Percentiles rank a stretch among this genome's conserved stretches.
phyloP scores from a whole-genome alignment of 352 stramenopile genomes.

The Phytophthora agathidicida region DNA sequence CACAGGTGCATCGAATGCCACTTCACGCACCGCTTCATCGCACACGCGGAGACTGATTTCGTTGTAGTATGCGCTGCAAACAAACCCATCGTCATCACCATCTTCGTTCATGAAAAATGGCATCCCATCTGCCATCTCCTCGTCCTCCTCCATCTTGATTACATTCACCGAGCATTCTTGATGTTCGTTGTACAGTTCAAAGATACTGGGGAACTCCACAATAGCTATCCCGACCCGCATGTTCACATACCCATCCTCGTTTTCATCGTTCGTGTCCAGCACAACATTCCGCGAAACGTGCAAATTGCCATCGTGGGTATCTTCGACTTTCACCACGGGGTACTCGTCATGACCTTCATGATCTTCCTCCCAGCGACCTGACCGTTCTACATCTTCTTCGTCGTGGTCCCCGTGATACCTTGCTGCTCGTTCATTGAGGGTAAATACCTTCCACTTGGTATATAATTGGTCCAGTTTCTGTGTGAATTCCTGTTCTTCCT shows the following conservation, averaged over 20 bases:
- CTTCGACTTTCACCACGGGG: slow-evolving; percentile 63
- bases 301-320: slow-evolving; percentile 53
- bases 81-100: slow-evolving; percentile 68
- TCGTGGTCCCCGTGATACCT: slow-evolving; percentile 36
- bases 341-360: slow-evolving; percentile 35
- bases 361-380: slow-evolving; percentile 26
- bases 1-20: not conserved
- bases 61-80: slow-evolving; percentile 71
- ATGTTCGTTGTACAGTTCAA: slow-evolving; percentile 73
- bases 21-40: slow-evolving; percentile 52
- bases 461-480: slow-evolving; percentile 56
- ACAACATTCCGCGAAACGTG: slow-evolving; percentile 65
- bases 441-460: slow-evolving; percentile 63
- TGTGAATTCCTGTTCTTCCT: slow-evolving; percentile 63
- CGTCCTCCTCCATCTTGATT: slow-evolving; percentile 82
- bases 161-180: slow-evolving; percentile 70
- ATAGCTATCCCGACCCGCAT: slow-evolving; percentile 72
- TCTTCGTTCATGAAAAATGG: slow-evolving; percentile 76
- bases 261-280: slow-evolving; percentile 67
- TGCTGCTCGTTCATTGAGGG: slow-evolving; percentile 34
- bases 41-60: slow-evolving; percentile 61
- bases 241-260: slow-evolving; percentile 61
- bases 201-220: slow-evolving; percentile 76
- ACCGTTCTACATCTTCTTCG: slow-evolving; percentile 9
- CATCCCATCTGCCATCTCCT: slow-evolving; percentile 58